Conservation (phyloP, 75 land plant genomes). For the Isoetes taiwanensis region DNA sequence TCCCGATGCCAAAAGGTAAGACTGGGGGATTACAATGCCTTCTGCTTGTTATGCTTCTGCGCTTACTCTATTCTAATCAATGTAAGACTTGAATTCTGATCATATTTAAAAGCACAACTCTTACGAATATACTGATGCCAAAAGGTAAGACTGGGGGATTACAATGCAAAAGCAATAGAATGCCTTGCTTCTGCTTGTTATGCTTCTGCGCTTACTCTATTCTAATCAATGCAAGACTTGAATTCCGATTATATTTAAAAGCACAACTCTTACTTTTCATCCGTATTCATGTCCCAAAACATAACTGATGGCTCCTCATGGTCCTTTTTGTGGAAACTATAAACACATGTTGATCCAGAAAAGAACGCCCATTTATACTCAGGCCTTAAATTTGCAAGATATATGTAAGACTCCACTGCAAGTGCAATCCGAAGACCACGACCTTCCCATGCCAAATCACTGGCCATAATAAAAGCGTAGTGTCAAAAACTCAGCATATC, state of each 20-base stretch:
- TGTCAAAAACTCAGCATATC: too few relatives aligned
- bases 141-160: too few relatives aligned
- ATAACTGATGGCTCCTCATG: constrained; percentile 22
- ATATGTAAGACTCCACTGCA: constrained; percentile 31
- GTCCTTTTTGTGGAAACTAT: constrained; percentile 19
- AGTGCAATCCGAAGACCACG: constrained; percentile 26
- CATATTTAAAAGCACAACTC: too few relatives aligned
- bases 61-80: too few relatives aligned
- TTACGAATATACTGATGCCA: too few relatives aligned
- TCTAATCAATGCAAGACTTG: not conserved
- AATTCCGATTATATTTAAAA: not conserved
- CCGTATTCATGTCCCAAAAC: constrained; percentile 26
- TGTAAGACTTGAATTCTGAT: too few relatives aligned
- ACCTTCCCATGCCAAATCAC: constrained; percentile 33
- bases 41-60: too few relatives aligned
- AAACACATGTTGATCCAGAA: constrained; percentile 17
- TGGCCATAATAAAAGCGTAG: not conserved
- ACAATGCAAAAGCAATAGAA: too few relatives aligned
- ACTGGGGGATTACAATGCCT: too few relatives aligned
- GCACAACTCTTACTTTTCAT: constrained; percentile 16
- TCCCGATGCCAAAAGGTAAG: too few relatives aligned
- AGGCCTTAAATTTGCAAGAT: constrained; percentile 28
- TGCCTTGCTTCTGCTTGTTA: too few relatives aligned
- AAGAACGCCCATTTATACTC: constrained; percentile 34
- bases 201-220: too few relatives aligned